A percentile compares a stretch with the other conserved stretches of the same genome.
These are phyloP conservation scores for Penicillium egyptiacum DNA, from an alignment of 495 filamentous ascomycete species.

Conservation along the genomic window DNA sequence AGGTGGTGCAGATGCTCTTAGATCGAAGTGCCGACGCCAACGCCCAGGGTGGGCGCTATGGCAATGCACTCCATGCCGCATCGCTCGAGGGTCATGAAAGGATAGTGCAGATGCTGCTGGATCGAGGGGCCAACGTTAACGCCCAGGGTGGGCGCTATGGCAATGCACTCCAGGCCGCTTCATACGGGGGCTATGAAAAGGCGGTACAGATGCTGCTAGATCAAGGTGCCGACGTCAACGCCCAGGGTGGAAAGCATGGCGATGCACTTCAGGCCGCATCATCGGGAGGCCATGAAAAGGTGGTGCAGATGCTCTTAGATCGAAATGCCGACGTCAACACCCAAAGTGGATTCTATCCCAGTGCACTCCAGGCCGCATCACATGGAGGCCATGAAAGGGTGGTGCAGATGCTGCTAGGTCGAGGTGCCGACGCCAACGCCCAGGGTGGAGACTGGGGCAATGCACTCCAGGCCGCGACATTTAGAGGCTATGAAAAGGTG, in stretches of 20 bases:
- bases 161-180: constrained; percentile 22
- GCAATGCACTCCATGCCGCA: constrained; percentile 29
- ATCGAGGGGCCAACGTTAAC: constrained; percentile 21
- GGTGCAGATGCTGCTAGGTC: too few species aligned
- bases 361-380: too few species aligned
- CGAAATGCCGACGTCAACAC: too few species aligned
- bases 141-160: constrained; percentile 10
- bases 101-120: constrained; percentile 16
- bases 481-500: too few species aligned
- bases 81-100: neutral
- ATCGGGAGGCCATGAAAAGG: too few species aligned
- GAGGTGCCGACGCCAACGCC: constrained; percentile 11
- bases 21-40: constrained; percentile 23
- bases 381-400: too few species aligned
- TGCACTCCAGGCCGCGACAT: too few species aligned
- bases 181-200: neutral
- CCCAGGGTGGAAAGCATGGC: too few species aligned
- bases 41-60: constrained; percentile 17
- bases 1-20: constrained; percentile 20
- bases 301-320: too few species aligned
- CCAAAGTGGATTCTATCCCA: too few species aligned
- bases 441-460: too few species aligned
- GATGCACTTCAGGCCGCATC: too few species aligned
- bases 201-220: constrained; percentile 23
- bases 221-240: neutral